Base-by-base conservation (phyloP, 805 yeast genomes). In the Myxozyma neglecta region DNA sequence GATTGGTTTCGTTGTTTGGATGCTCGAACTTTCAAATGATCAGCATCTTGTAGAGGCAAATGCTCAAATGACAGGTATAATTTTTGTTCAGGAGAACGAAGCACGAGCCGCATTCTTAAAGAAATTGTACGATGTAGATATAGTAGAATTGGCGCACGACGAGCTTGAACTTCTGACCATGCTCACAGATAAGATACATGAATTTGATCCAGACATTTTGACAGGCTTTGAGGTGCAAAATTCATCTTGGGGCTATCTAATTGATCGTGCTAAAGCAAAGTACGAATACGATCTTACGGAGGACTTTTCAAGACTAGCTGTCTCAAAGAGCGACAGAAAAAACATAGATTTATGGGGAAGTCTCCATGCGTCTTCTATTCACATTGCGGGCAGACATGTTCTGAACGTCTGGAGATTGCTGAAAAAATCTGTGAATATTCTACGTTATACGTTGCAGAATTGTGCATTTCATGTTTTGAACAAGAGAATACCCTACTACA, bases 241-340 rank as follows among this genome's bases (percentile, higher is more conserved):
- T 0, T 69, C 82, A 0, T 89, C 97, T 0, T 93, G 98, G 98
- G 98, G 99, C 0, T 94, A 89, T 69, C 56, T 92, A 0, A 79
- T 89, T 32, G 94, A 89, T 56, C 73, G 99, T 34, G 71, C 70
- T 50, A 29, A 56, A 16, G 63, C 60, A 0, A 74, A 70, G 1
- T 79, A 79, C 68, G 82, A 81, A 1, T 73, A 80, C 11, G 87
- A 89, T 66, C 65, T 90, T 3, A 72, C 81, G n/a, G 76, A 79
- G 0, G 81, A 83, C 47, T 71, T 91, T 0, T 84, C 96, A 0
- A 75, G 97, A 58, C 86, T 86, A n/a, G 80, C 81, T 46, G 76
- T 80, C 39, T 78, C 77, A 45, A 84, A 83, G 39, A 47, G 18
- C 29, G 36, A 18, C 43, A 57, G 55, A 8, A 54, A 56, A 18